Percentiles rank a stretch among this genome's conserved stretches.
Conservation (phyloP, 1,139 yeast genomes). For the Pichia sp. region DNA sequence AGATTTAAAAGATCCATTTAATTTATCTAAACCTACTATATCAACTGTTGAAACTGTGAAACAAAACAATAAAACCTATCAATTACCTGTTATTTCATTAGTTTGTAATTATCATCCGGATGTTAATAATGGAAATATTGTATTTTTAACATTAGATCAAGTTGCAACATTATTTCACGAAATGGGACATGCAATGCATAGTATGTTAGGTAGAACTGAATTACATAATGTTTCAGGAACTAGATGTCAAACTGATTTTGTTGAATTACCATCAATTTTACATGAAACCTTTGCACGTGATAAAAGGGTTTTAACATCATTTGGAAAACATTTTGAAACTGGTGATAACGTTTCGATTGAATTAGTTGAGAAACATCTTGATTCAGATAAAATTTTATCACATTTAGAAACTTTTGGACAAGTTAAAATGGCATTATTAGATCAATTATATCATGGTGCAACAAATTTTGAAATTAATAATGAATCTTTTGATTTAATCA, state of each 20-base stretch:
- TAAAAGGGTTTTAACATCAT: conserved; percentile 62
- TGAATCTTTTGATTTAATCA: conserved; percentile 43
- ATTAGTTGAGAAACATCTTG: conserved; percentile 44
- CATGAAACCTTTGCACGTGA: conserved; percentile 92
- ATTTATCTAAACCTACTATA: conserved; percentile 20
- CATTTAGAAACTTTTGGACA: conserved; percentile 80
- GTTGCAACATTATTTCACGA: conserved; percentile 95
- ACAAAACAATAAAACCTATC: conserved; percentile 44
- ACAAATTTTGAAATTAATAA: conserved; percentile 29
- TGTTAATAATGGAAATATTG: conserved; percentile 21
- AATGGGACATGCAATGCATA: conserved; percentile 99
- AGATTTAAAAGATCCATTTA: conserved; percentile 26
- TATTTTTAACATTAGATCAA: conserved; percentile 64
- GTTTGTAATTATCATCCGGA: conserved; percentile 72
- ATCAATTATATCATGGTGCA: conserved; percentile 68
- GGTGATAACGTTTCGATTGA: conserved; percentile 52
- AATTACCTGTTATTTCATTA: conserved; percentile 82
- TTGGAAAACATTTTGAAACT: conserved; percentile 71
- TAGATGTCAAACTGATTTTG: conserved; percentile 92
- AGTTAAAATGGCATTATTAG: conserved; percentile 82
- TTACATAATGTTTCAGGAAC: conserved; percentile 93
- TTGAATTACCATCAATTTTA: conserved; percentile 87
- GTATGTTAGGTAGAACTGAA: conserved; percentile 88
- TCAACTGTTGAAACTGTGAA: conserved; percentile 35
- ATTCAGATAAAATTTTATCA: conserved; percentile 48